Base-by-base conservation (phyloP, 2,329 filamentous ascomycete genomes). In the Penicillium glabrum region DNA sequence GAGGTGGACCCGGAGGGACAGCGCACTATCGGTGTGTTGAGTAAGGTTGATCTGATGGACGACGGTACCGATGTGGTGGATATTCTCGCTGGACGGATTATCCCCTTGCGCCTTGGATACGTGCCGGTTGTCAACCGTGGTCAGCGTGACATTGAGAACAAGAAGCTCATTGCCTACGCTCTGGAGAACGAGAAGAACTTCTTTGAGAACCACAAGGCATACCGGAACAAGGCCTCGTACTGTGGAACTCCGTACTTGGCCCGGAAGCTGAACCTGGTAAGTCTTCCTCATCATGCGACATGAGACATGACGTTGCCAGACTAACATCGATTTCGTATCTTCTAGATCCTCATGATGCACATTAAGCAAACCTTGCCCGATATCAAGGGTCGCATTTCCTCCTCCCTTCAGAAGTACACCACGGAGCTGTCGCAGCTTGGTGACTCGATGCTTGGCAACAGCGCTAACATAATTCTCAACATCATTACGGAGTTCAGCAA, bases 401-500 rank as follows among this genome's bases (percentile, higher is more conserved):
- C 90, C 65, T 97, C 93, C 14, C 82, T 99, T 58, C 89, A 93
- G 72, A 99, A 99, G 75, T 99, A 99, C 77, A 82, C 85, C 4
- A 78, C 86, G 43, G 95, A 99, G 76, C 83, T 99, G 23, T 81
- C 86, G 55, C 86, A 88, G 60, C 83, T 99, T 13, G 95, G 96
- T 23, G 93, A 96, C 62, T 97, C 93, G 13, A 89, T 98, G 82
- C 87, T 99, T 26, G 95, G 95, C 43, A 97, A 98, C 82, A 95
- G 89, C 74, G 89, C 90, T 57, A 99, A 98, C 74, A 96, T 99
- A 62, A 88, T 99, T 55, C 86, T 99, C 62, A 97, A 97, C 78
- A 96, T 99, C 79, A 99, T 99, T 71, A 98, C 93, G 41, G 95
- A 99, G 77, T 99, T 99, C 74, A 93, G 91, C 66, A 96, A 96